phyloP scores from a whole-genome alignment of 805 yeast species.

The Komagataella pastoris region DNA sequence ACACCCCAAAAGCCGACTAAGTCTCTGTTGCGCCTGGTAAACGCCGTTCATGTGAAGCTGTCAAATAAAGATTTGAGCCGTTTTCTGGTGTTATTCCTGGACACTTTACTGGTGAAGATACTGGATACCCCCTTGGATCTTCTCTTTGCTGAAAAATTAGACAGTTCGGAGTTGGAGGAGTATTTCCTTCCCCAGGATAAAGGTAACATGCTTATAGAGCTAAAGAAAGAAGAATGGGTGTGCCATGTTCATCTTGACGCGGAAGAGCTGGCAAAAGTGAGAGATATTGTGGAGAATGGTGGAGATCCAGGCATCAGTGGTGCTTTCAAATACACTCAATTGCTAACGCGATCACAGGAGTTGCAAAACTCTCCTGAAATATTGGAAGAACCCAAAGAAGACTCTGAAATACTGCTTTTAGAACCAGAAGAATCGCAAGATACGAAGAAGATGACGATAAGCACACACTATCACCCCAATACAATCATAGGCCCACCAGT shows the following conservation, averaged over 20 bases:
- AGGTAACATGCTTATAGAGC: background rate
- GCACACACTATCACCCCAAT: background rate
- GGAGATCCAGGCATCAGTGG: background rate
- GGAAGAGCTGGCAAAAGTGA: background rate
- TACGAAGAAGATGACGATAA: background rate
- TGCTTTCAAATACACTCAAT: background rate
- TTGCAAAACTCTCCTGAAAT: background rate
- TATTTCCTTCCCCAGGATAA: background rate
- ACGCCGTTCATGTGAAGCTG: background rate
- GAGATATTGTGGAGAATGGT: background rate
- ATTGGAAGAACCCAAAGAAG: background rate
- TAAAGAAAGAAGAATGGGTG: background rate
- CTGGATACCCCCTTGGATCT: background rate
- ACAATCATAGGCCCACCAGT: background rate
- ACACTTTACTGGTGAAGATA: background rate
- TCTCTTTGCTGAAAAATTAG: background rate
- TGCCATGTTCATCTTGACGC: background rate
- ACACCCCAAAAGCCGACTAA: background rate
- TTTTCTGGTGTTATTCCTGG: background rate
- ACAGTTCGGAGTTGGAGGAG: background rate
- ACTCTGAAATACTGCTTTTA: background rate
- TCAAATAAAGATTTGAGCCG: background rate
- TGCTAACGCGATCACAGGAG: background rate
- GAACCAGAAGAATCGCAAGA: background rate
- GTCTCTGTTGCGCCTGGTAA: background rate